Evolutionary conservation across 306 rosid species (phyloP).

Genomic region (Prinsepia uniflora): DNA sequence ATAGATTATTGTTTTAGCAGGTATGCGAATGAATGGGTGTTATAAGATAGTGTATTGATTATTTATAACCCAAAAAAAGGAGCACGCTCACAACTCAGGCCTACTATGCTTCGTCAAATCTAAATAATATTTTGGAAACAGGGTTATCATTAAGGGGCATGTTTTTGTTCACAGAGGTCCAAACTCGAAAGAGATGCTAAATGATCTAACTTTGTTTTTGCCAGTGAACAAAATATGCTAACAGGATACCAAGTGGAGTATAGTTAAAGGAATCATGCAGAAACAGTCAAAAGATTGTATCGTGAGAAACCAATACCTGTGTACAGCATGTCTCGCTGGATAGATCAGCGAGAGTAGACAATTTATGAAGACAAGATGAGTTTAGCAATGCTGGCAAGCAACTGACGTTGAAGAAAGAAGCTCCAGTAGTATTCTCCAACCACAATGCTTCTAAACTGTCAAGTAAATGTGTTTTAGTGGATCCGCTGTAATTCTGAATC

Average conservation of each 20-base stretch:
- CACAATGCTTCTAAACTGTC: conserved; percentile 75
- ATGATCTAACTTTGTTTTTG: background rate
- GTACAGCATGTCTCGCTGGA: conserved; percentile 45
- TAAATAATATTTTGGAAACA: background rate
- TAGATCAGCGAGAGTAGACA: conserved; percentile 53
- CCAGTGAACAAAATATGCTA: background rate
- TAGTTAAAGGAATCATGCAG: background rate
- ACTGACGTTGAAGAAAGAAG: conserved; percentile 80
- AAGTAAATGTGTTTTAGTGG: conserved; percentile 25
- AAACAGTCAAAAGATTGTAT: conserved; percentile 9
- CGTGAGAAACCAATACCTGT: conserved; percentile 43
- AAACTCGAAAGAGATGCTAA: background rate
- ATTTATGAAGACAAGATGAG: conserved; percentile 71
- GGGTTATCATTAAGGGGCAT: background rate
- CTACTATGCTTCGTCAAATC: background rate
- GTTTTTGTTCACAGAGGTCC: background rate
- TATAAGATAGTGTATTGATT: no score
- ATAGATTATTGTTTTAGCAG: no score
- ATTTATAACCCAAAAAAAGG: no score
- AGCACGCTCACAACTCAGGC: no score
- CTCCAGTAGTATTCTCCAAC: conserved; percentile 63
- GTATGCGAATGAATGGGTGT: no score
- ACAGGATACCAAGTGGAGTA: background rate
- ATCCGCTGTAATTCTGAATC: conserved; percentile 8
- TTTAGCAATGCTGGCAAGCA: conserved; percentile 78